Evolutionary conservation across 2,329 filamentous ascomycete genomes (phyloP).

Genomic region (Berkeleyomyces basicola): DNA sequence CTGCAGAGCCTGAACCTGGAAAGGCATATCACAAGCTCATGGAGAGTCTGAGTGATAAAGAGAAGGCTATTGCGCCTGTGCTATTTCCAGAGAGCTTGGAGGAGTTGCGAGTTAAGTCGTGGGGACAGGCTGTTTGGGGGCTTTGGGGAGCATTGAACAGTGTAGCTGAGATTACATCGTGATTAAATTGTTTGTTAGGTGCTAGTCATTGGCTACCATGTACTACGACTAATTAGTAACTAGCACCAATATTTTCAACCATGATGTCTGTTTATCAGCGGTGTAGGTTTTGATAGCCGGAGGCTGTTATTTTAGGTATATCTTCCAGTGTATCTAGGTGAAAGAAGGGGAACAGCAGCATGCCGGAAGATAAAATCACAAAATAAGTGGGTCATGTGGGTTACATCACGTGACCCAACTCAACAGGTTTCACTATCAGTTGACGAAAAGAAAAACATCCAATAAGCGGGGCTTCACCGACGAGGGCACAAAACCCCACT

Average conservation of each 20-base stretch:
- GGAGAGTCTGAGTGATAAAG: conserved; percentile 5
- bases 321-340: too few relatives aligned
- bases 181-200: background rate
- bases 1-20: conserved; percentile 10
- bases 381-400: too few relatives aligned
- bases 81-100: conserved; percentile 13
- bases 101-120: conserved; percentile 9
- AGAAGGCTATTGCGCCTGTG: conserved; percentile 8
- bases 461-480: background rate
- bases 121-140: conserved; percentile 13
- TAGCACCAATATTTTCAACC: background rate
- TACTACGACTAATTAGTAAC: background rate
- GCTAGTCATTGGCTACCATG: background rate
- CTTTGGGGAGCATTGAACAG: conserved; percentile 11
- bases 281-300: background rate
- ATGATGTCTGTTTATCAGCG: background rate
- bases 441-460: background rate
- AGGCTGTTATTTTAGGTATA: too few relatives aligned
- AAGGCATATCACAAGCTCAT: conserved; percentile 7
- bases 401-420: too few relatives aligned
- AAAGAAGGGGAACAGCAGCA: too few relatives aligned
- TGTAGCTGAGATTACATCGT: conserved; percentile 6
- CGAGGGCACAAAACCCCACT: background rate
- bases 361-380: too few relatives aligned
- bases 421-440: background rate